Conservation (phyloP, 2,329 filamentous ascomycete species). For the Thyridium curvatum region DNA sequence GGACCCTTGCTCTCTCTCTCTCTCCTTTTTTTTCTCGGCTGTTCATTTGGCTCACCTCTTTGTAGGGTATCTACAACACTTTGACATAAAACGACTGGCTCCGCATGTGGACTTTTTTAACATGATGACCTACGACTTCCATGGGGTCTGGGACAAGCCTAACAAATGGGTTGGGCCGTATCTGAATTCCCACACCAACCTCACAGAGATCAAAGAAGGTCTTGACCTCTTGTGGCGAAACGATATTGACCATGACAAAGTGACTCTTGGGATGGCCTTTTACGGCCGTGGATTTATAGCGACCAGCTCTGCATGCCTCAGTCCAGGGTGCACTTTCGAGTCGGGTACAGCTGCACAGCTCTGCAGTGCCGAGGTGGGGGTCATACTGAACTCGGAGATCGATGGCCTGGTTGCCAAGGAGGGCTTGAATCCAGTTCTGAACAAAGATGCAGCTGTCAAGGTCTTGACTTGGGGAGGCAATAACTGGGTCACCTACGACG, state of each 20-base stretch:
- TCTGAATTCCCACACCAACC: constrained; percentile 33
- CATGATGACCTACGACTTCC: constrained; percentile 24
- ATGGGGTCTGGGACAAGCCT: constrained; percentile 28
- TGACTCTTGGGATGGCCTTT: constrained; percentile 35
- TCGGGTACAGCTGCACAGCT: too few species aligned
- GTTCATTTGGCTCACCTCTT: too few species aligned
- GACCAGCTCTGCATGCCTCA: too few species aligned
- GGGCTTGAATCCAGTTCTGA: not conserved
- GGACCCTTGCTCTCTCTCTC: too few species aligned
- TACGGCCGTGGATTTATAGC: constrained; percentile 23
- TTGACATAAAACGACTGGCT: constrained; percentile 1
- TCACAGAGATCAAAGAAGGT: constrained; percentile 33
- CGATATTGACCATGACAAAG: constrained; percentile 29
- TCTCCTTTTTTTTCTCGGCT: too few species aligned
- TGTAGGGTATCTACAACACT: constrained; percentile 2
- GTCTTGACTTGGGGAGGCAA: constrained; percentile 15
- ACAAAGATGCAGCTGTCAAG: constrained; percentile 20
- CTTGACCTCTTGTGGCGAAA: constrained; percentile 40
- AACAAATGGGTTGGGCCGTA: constrained; percentile 16
- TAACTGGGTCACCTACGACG: constrained; percentile 25
- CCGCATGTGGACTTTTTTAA: constrained; percentile 2
- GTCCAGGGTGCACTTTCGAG: too few species aligned
- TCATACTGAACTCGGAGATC: constrained; percentile 17
- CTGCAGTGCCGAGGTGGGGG: constrained; percentile 6
- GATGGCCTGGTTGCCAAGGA: constrained; percentile 9